A percentile compares a stretch with the other conserved stretches of the same genome.
phyloP scores from a whole-genome alignment of 116 monocot species.

The Dioscorea cayenensis region DNA sequence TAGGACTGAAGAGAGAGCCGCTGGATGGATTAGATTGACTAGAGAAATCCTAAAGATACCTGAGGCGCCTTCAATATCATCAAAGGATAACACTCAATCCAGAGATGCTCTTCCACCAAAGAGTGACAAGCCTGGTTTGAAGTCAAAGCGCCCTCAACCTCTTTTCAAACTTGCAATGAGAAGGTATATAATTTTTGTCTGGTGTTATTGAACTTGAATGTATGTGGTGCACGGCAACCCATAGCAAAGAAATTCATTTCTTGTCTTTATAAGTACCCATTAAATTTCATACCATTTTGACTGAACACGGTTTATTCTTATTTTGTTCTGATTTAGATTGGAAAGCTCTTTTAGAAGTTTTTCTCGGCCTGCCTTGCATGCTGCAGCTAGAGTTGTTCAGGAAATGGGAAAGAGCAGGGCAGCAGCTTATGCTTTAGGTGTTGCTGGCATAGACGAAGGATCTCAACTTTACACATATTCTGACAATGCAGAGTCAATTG shows the following conservation, averaged over 20 bases:
- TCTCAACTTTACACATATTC: constrained; percentile 47
- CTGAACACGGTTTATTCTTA: neutral
- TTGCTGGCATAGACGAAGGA: constrained; percentile 75
- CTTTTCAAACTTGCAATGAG: constrained; percentile 98
- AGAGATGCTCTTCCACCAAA: constrained; percentile 57
- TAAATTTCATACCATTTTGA: neutral
- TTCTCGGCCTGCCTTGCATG: constrained; percentile 95
- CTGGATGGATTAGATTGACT: constrained; percentile 93
- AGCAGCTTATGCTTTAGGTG: constrained; percentile 90
- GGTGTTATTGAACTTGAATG: neutral
- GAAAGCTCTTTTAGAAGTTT: constrained; percentile 98
- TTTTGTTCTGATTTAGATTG: constrained; percentile 46
- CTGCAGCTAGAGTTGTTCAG: constrained; percentile 94
- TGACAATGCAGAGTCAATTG: constrained; percentile 67
- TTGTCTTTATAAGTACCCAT: no score
- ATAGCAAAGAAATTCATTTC: no score
- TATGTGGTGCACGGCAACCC: neutral
- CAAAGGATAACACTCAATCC: constrained; percentile 43
- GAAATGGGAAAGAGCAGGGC: constrained; percentile 99
- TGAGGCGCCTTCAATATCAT: constrained; percentile 89
- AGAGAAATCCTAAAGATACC: constrained; percentile 97
- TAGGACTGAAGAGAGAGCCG: constrained; percentile 96
- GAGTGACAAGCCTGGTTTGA: constrained; percentile 58
- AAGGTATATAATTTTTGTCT: constrained; percentile 50
- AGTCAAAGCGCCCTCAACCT: constrained; percentile 84